phyloP scores from a whole-genome alignment of 2,329 filamentous ascomycete species.

The Thermothelomyces thermophilus region DNA sequence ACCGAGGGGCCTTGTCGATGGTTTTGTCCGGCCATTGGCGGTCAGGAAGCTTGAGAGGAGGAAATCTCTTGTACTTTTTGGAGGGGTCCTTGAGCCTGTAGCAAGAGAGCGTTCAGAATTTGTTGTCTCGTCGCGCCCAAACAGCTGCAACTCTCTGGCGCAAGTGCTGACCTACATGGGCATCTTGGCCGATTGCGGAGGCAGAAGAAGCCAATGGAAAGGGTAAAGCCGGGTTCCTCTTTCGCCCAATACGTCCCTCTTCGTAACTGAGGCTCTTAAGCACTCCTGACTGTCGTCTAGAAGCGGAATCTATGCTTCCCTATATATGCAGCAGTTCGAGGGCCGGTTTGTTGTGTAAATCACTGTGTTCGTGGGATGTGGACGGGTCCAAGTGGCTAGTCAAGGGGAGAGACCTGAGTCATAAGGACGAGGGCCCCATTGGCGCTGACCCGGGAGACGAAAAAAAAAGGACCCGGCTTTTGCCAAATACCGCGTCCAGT shows the following conservation, averaged over 20 bases:
- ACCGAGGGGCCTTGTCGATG: conserved; percentile 78
- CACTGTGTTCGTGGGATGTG: background rate
- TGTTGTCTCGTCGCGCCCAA: conserved; percentile 11
- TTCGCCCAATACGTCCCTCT: background rate
- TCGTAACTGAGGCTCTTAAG: background rate
- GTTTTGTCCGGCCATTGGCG: conserved; percentile 79
- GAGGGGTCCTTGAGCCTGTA: conserved; percentile 66
- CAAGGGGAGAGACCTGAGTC: conserved; percentile 13
- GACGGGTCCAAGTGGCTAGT: conserved; percentile 6
- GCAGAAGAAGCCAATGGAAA: background rate
- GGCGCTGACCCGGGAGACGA: conserved; percentile 12
- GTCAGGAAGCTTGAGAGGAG: conserved; percentile 59
- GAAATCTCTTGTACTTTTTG: conserved; percentile 68
- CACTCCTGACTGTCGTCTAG: no score
- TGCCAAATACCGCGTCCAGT: conserved; percentile 4
- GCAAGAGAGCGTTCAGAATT: conserved; percentile 11
- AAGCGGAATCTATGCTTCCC: no score
- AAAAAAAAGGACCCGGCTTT: conserved; percentile 6
- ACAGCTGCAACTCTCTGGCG: background rate
- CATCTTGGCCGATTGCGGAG: conserved; percentile 24
- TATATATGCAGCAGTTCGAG: background rate
- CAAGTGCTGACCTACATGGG: conserved; percentile 27
- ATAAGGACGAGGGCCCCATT: conserved; percentile 10
- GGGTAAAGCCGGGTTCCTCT: background rate
- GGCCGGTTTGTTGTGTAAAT: background rate